Evolutionary conservation across 2,329 filamentous ascomycete genomes (phyloP), one percentile per base, ranked within the genome.

Genomic region (Ophiocordyceps camponoti-rufipedis): DNA sequence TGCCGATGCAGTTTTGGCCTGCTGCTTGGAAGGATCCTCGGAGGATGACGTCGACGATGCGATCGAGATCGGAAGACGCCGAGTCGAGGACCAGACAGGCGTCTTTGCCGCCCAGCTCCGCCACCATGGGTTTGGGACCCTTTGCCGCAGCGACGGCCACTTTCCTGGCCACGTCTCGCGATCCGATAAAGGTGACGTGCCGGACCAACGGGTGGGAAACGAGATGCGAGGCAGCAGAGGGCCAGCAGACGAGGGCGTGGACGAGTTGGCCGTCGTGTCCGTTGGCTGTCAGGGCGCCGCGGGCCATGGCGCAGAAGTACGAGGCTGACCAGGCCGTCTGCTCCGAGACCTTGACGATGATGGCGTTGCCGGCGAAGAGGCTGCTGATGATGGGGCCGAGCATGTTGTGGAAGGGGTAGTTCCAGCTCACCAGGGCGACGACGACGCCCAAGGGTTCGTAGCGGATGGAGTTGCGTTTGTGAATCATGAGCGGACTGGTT

Each of bases 1-100:
- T 89, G 46, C 91, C 91, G 57, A 98, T 89, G 64, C 91, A 98
- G 66, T 98, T 98, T 62, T 98, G 91, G 1, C 91, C 91, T 14
- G 87, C 82, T 44, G 87, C 87, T 63, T 98, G 91, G 65, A 96
- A 98, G 10, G 85, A 86, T 45, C 89, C 91, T 45, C 91, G 79
- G 66, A 98, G 80, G 50, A 96, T 75, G 50, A 93, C 82, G 50
- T 87, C 84, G 38, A 76, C 74, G 44, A 96, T 80, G 40, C 82
- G 77, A 5, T 75, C 64, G 48, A 96, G 70, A 54, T 86, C 73
- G 47, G 59, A 58, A 43, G 62, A 62, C 3, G 81, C 72, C 40
- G 91, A 86, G 60, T 95, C 87, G 39, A 96, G 78, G 19, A 98
- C 66, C 48, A 98, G 80, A 31, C 85, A 85, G 7, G 91, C 84